These are phyloP conservation scores for Penicillium sp. DNA, from an alignment of 2,329 filamentous ascomycete species.

Conservation along the genomic window DNA sequence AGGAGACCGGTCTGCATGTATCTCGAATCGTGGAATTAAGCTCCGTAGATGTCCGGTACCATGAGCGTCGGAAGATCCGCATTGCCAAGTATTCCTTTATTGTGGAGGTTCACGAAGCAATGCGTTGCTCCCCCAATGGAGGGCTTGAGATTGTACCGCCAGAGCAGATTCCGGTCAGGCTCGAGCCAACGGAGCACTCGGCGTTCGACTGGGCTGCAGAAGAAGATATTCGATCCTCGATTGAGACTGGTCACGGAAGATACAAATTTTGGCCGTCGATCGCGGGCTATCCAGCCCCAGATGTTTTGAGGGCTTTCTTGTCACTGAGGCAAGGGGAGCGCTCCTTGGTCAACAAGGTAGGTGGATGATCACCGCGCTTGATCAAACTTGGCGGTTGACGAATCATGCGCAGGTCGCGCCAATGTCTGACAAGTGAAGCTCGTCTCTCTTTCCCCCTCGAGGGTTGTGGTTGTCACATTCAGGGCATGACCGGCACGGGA, in stretches of 20 bases:
- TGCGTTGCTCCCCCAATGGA: constrained; percentile 14
- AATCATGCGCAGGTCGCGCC: too few species aligned
- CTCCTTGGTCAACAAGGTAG: too few species aligned
- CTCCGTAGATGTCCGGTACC: constrained; percentile 28
- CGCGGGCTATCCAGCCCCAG: constrained; percentile 17
- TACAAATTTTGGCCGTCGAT: constrained; percentile 13
- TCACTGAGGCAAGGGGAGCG: not conserved
- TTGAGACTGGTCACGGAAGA: constrained; percentile 8
- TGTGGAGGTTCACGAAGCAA: constrained; percentile 28
- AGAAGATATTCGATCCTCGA: constrained; percentile 24
- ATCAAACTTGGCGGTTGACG: too few species aligned
- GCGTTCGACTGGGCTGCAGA: constrained; percentile 35
- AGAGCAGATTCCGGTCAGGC: constrained; percentile 18
- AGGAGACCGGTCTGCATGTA: constrained; percentile 48
- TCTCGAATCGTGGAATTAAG: constrained; percentile 40
- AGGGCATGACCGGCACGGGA: too few species aligned
- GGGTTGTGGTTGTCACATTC: too few species aligned
- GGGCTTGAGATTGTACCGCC: not conserved
- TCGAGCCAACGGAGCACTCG: constrained; percentile 34
- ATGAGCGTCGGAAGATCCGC: constrained; percentile 14
- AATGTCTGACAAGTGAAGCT: too few species aligned
- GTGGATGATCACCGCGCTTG: too few species aligned
- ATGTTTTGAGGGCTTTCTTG: constrained; percentile 21
- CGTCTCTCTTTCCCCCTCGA: too few species aligned
- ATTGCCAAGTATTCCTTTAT: constrained; percentile 36